Conservation (phyloP, 106 monocot species). For the Acanthochlamys bracteata region DNA sequence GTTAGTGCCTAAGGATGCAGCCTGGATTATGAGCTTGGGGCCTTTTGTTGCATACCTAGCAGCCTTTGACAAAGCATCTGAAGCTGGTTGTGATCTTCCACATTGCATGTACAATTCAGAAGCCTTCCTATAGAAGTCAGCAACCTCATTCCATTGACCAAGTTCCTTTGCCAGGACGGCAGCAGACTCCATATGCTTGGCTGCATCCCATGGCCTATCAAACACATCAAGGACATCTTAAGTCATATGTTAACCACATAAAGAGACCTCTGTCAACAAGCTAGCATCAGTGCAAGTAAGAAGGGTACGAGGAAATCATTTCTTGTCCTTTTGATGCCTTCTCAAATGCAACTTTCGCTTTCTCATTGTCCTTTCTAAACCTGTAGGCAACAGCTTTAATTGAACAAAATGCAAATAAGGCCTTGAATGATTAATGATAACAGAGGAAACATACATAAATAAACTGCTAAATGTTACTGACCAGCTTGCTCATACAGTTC, state of each 20-base stretch:
- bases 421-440: not conserved
- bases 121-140: constrained; percentile 73
- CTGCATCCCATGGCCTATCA: constrained; percentile 97
- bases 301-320: constrained; percentile 84
- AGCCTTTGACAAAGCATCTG: constrained; percentile 93
- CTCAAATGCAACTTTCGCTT: constrained; percentile 96
- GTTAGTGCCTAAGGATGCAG: not conserved
- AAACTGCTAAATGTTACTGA: constrained; percentile 10
- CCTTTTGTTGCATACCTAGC: constrained; percentile 43
- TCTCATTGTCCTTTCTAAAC: constrained; percentile 59
- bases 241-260: not conserved
- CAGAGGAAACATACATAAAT: constrained; percentile 1
- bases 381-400: constrained; percentile 77
- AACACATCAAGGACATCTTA: constrained; percentile 29
- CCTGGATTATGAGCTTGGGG: not conserved
- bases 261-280: not conserved
- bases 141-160: constrained; percentile 81
- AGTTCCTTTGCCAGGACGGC: constrained; percentile 88
- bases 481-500: constrained; percentile 69
- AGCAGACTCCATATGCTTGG: constrained; percentile 98
- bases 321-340: constrained; percentile 99
- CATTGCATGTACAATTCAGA: constrained; percentile 88
- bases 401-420: constrained; percentile 15
- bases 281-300: not conserved
- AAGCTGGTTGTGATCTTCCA: constrained; percentile 95